phyloP scores from a whole-genome alignment of 2,329 filamentous ascomycete species.

The Aspergillus cejpii region DNA sequence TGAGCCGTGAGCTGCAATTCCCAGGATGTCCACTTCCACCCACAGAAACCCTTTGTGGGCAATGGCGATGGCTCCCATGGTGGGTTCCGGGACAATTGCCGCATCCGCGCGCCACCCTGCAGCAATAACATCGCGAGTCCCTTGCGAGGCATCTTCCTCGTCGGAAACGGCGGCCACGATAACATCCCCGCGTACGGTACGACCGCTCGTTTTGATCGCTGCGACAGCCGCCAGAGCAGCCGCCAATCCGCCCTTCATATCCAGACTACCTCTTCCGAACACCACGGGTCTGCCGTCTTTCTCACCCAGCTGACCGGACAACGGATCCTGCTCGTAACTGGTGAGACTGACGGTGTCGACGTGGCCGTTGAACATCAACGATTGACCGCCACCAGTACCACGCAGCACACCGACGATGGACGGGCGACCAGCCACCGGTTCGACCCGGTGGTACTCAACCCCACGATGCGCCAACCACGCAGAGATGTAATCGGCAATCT shows the following conservation, averaged over 20 bases:
- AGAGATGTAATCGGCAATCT: slow-evolving; percentile 43
- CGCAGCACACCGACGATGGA: slow-evolving; percentile 47
- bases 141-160: slow-evolving; percentile 48
- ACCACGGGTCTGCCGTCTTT: slow-evolving; percentile 34
- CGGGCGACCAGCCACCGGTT: slow-evolving; percentile 43
- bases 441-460: slow-evolving; percentile 48
- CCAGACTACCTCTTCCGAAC: slow-evolving; percentile 44
- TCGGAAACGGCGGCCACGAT: slow-evolving; percentile 51
- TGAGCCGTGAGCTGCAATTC: slow-evolving; percentile 34
- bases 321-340: slow-evolving; percentile 44
- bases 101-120: slow-evolving; percentile 51
- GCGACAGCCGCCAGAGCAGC: slow-evolving; percentile 42
- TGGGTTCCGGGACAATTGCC: slow-evolving; percentile 48
- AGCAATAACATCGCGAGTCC: slow-evolving; percentile 46
- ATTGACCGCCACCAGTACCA: slow-evolving; percentile 45
- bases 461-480: slow-evolving; percentile 49
- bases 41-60: slow-evolving; percentile 48
- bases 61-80: slow-evolving; percentile 38
- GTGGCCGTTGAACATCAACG: slow-evolving; percentile 50
- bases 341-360: slow-evolving; percentile 48
- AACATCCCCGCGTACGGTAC: slow-evolving; percentile 42
- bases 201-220: slow-evolving; percentile 29
- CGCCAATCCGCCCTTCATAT: slow-evolving; percentile 51
- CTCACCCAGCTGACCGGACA: slow-evolving; percentile 37
- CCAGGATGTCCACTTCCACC: slow-evolving; percentile 31